These are phyloP conservation scores for Harrya chromipes DNA, from an alignment of 768 basidiomycete genomes.

Conservation along the genomic window DNA sequence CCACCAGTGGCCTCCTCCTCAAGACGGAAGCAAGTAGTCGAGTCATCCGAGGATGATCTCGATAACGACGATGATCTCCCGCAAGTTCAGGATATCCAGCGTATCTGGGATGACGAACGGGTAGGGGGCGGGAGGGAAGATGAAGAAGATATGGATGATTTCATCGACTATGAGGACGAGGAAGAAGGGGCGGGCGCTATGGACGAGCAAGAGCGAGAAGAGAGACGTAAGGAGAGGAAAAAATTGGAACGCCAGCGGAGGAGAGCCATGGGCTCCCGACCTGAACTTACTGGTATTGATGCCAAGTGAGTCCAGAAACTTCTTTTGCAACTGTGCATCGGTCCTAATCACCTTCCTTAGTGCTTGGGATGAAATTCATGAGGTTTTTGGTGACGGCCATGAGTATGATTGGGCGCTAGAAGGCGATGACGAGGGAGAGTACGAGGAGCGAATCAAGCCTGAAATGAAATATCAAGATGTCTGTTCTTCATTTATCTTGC, in stretches of 20 bases:
- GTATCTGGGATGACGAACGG: constrained; percentile 77
- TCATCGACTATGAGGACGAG: constrained; percentile 76
- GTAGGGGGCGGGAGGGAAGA: constrained; percentile 44
- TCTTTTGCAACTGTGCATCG: neutral
- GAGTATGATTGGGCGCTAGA: constrained; percentile 95
- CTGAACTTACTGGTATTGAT: constrained; percentile 76
- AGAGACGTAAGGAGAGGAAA: constrained; percentile 63
- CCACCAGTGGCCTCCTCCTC: constrained; percentile 61
- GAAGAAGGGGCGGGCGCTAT: constrained; percentile 78
- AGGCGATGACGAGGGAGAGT: constrained; percentile 63
- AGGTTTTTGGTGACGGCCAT: constrained; percentile 94
- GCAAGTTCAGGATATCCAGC: constrained; percentile 58
- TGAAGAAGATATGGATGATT: constrained; percentile 67
- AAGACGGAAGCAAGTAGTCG: constrained; percentile 54
- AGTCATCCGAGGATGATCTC: constrained; percentile 78
- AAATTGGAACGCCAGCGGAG: constrained; percentile 63
- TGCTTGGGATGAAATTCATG: constrained; percentile 93
- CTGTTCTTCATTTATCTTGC: constrained; percentile 15
- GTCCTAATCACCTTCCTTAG: constrained; percentile 39
- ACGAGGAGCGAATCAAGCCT: constrained; percentile 50
- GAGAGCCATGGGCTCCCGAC: constrained; percentile 60
- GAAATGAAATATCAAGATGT: constrained; percentile 89
- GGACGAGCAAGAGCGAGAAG: constrained; percentile 75
- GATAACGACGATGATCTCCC: constrained; percentile 51
- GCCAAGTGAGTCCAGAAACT: constrained; percentile 57